Percentiles rank a stretch among this genome's conserved stretches.
These are phyloP conservation scores for Ceratocystis huliohia DNA, from an alignment of 2,329 filamentous ascomycete genomes.

Conservation along the genomic window DNA sequence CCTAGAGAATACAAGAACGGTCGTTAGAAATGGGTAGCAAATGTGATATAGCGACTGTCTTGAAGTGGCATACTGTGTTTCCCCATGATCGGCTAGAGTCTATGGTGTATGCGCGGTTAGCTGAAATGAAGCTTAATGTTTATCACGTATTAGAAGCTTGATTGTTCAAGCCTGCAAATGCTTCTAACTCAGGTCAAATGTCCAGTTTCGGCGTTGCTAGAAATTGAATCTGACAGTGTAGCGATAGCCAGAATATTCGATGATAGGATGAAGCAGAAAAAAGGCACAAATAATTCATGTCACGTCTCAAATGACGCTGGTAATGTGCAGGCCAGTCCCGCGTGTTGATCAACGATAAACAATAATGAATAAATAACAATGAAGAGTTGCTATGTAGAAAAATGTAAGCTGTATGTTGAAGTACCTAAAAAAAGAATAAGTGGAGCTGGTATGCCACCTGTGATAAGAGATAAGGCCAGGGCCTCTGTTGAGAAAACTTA, in stretches of 20 bases:
- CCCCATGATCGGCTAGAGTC: conserved; percentile 25
- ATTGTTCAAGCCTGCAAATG: background rate
- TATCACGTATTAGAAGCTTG: background rate
- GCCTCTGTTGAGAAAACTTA: background rate
- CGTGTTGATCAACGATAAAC: background rate
- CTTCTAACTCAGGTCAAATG: background rate
- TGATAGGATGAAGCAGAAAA: background rate
- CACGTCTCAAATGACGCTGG: background rate
- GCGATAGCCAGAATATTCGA: background rate
- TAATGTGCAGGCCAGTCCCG: background rate
- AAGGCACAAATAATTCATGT: background rate
- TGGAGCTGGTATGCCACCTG: background rate
- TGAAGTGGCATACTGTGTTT: conserved; percentile 28
- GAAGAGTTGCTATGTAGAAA: background rate
- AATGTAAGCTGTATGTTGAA: background rate
- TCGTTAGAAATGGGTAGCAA: background rate
- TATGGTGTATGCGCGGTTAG: background rate
- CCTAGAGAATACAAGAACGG: conserved; percentile 28
- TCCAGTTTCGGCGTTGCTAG: background rate
- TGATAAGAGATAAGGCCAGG: conserved; percentile 3
- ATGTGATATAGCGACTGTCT: background rate
- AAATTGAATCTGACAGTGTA: background rate
- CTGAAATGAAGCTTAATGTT: background rate
- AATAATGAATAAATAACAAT: background rate
- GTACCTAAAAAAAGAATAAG: conserved; percentile 6